A percentile compares a stretch with the other conserved stretches of the same genome.
These are phyloP conservation scores for Wickerhamiella occidentalis DNA, from an alignment of 805 yeast species.

Conservation along the genomic window DNA sequence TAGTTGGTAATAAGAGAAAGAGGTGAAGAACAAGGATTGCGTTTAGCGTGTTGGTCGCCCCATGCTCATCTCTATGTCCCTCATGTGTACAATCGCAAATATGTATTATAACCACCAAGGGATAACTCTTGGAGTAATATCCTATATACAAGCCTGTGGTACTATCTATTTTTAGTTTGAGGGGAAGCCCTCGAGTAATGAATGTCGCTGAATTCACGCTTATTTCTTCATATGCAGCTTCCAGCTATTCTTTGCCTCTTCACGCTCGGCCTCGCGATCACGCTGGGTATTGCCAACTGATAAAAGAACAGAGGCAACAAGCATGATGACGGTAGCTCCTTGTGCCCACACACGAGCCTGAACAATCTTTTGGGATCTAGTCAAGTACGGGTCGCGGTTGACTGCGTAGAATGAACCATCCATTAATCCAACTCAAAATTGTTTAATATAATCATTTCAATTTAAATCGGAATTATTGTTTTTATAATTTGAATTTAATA, in stretches of 20 bases:
- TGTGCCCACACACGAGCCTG: constrained; percentile 92
- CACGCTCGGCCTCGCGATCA: neutral
- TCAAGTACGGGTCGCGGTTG: constrained; percentile 62
- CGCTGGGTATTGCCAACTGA: constrained; percentile 2
- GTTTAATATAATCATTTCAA: too few relatives aligned
- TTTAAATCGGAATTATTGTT: too few relatives aligned
- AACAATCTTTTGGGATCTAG: constrained; percentile 67
- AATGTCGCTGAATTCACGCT: too few relatives aligned
- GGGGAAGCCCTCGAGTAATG: too few relatives aligned
- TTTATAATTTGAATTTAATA: too few relatives aligned
- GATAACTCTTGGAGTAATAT: too few relatives aligned
- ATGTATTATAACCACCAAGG: too few relatives aligned
- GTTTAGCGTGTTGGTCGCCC: neutral
- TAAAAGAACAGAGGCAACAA: constrained; percentile 36
- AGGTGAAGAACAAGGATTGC: neutral
- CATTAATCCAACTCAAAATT: too few relatives aligned
- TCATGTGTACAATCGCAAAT: too few relatives aligned
- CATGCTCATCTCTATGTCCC: too few relatives aligned
- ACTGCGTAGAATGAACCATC: constrained; percentile 70
- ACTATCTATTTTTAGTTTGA: too few relatives aligned
- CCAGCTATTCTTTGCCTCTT: constrained; percentile 5
- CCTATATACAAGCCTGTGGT: neutral
- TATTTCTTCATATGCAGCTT: constrained; percentile 5
- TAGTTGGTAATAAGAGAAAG: constrained; percentile 4
- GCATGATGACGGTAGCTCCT: constrained; percentile 59